Evolutionary conservation across 2,329 filamentous ascomycete species (phyloP), one percentile per base, ranked within the genome.

Genomic region (Chalara sp.): DNA sequence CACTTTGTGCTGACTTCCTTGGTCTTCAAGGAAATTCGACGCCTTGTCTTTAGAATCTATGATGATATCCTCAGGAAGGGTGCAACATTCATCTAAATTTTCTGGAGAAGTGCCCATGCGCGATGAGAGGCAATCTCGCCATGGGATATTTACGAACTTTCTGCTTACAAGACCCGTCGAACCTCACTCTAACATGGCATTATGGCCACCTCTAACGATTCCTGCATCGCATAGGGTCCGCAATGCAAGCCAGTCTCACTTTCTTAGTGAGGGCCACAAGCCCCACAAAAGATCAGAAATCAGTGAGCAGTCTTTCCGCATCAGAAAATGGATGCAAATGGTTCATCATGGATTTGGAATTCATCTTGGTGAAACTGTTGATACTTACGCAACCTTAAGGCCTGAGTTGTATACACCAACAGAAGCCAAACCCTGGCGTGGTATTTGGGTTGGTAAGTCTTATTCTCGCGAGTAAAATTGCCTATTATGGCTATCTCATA

Each of bases 321-420:
- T 95, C 32, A 78, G 85, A 40, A 81, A 83, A 54, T 93, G 87
- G 87, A 80, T 89, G 65, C 80, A 89, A 53, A 84, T 87, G 68
- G 67, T 67, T 62, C 30, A 46, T 31, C 31, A 31, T 28, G 43
- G 43, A 28, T 31, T 61, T 49, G 72, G 76, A 3, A 66, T 79
- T 50, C 77, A 73, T 56, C 68, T 80, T 32, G 77, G 74, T 31
- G 77, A 81, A 58, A 72, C 77, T 50, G 60, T 82, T 40, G 68
- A 81, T 60, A 89, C 86, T 0, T 85, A 79, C 55, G 73, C 80
- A 6, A 95, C 90, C 0, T 72, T 97, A 1, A 82, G 89, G 42
- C 79, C 83, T 3, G 71, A 71, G 3, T 68, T 86, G n/a, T 96
- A 95, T 65, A 93, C 83, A 0, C 89, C 92, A 0, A 95, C 90